Conservation (phyloP, 2,329 filamentous ascomycete species). For the Alternaria dauci region DNA sequence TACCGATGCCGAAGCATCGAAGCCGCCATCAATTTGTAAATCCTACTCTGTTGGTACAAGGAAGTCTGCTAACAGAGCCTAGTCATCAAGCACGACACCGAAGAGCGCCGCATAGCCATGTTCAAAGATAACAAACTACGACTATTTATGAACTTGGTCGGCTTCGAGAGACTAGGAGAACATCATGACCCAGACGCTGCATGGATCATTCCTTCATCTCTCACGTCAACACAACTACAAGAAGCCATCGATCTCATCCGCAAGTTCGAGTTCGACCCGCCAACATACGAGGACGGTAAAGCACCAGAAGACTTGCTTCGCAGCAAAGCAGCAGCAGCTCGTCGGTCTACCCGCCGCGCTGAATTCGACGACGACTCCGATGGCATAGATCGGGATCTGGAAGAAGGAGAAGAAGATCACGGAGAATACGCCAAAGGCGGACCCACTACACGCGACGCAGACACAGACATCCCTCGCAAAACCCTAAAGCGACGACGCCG, state of each 20-base stretch:
- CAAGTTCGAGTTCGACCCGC: slow-evolving; percentile 79
- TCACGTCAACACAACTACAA: slow-evolving; percentile 71
- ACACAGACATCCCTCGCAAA: slow-evolving; percentile 62
- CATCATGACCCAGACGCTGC: slow-evolving; percentile 78
- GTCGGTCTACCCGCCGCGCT: slow-evolving; percentile 55
- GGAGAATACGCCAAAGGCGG: slow-evolving; percentile 74
- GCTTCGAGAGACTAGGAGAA: slow-evolving; percentile 69
- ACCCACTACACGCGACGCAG: slow-evolving; percentile 65
- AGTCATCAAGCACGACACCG: slow-evolving; percentile 65
- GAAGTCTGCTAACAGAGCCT: slow-evolving; percentile 29
- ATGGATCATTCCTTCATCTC: slow-evolving; percentile 77
- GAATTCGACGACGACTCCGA: slow-evolving; percentile 76
- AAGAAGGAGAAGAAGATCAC: slow-evolving; percentile 57
- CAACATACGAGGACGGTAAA: slow-evolving; percentile 77
- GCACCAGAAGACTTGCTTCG: slow-evolving; percentile 81
- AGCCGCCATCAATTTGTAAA: slow-evolving; percentile 57
- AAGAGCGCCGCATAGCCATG: slow-evolving; percentile 74
- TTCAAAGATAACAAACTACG: slow-evolving; percentile 91
- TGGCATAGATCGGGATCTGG: slow-evolving; percentile 63
- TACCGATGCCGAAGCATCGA: slow-evolving; percentile 42
- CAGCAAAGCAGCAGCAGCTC: slow-evolving; percentile 66
- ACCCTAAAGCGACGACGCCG: slow-evolving; percentile 67
- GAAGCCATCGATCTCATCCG: slow-evolving; percentile 77
- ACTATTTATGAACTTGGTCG: slow-evolving; percentile 80
- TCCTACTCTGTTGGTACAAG: slow-evolving; percentile 18